Base-by-base conservation (phyloP, 1,284 basidiomycete species). In the Boletus smithii region DNA sequence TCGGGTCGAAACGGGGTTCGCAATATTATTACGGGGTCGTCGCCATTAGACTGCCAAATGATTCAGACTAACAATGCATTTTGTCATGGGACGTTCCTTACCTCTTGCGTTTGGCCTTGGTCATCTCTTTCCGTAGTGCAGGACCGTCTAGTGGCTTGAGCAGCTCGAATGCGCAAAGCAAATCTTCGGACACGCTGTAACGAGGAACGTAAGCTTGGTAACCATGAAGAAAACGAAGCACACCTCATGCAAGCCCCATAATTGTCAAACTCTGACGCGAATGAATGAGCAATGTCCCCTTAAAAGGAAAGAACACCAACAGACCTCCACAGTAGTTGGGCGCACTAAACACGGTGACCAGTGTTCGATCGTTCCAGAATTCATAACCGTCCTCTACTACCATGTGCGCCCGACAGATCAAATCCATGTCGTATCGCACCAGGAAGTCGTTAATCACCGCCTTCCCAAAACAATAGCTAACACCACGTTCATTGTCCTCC, bases 401-500 rank as follows among this genome's bases (percentile, higher is more conserved):
- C 97, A 99, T 99, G 72, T 99, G 97, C 33, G 97, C 97, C 44
- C 97, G 85, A 73, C 97, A 99, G 71, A 99, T 99, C 53, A 99
- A 79, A 71, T 99, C 97, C 85, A 99, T 99, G 70, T 99, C 97
- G 63, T 90, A 86, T 56, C 89, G 85, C 56, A 85, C 83, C 50
- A 97, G 73, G 75, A 98, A 98, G 54, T 95, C 90, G 64, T 97
- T 95, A 66, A 99, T 97, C 60, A 99, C 91, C 13, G 85, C 86
- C 73, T 98, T 98, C 40, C 97, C 97, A 63, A 98, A 99, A 72
- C 97, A 99, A 75, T 97, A 99, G 65, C 93, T 97, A 48, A 99
- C 97, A n/a, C 97, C 97, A 50, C 97, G 79, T 69, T 99, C 97
- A 68, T 99, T 99, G 70, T 99, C 97, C 72, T 99, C 97, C 97